Evolutionary conservation across 1,284 basidiomycete species (phyloP), one percentile per base, ranked within the genome.

Genomic region (Malassezia obtusa): DNA sequence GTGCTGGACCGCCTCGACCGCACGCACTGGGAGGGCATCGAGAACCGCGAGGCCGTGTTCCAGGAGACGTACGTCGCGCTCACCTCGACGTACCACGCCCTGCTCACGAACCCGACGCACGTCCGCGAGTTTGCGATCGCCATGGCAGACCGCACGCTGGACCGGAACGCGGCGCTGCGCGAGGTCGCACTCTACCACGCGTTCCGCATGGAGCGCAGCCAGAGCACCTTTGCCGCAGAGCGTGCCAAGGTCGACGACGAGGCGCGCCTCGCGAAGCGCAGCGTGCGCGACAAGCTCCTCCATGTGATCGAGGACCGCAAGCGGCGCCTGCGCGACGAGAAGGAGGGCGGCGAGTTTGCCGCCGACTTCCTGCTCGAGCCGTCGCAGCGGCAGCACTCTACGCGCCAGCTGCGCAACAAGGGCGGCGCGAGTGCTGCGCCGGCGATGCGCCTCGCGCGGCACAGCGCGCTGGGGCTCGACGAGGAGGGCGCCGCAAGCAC

Each of bases 391-490:
- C 61, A 64, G n/a, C 68, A 71, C 40, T 62, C 71, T 0, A 73
- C 68, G 22, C 63, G 71, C n/a, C 71, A 71, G 54, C 56, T 73
- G 48, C 65, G 71, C 14, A 68, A 71, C 63, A 73, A 73, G 52
- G 60, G 46, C 58, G 51, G 26, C 33, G 52, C 14, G 49, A 7
- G 5, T 5, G 38, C 38, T 2, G 54, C 51, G 46, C 46, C 22
- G 47, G 43, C 26, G 33, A 32, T 38, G 26, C 35, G 30, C 30
- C 19, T 30, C 46, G 43, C 24, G 45, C 24, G 60, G 14, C 31
- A 28, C 22, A 44, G 54, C 12, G 49, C 39, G 17, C 58, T 60
- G 11, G 52, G 57, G 2, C 62, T 62, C 22, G 52, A 53, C 47
- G 62, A 60, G 12, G 39, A 44, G 14, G n/a, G 30, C 14, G 57